A percentile compares a stretch with the other conserved stretches of the same genome.
Conservation (phyloP, 768 basidiomycete species). For the Boletus rubescentipes region DNA sequence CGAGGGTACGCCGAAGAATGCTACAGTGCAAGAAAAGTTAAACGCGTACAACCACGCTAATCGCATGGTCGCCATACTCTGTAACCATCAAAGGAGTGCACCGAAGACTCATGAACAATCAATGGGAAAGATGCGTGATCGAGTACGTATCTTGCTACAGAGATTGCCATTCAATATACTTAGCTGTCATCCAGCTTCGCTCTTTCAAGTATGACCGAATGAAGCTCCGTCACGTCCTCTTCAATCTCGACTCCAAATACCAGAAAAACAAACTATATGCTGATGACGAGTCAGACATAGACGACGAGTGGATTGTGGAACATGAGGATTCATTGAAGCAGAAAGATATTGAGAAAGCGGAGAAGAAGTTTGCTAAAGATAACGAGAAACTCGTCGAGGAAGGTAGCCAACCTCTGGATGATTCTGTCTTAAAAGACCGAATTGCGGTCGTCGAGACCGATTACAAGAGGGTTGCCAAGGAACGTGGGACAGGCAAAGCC, state of each 20-base stretch:
- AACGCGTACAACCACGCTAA: constrained; percentile 98
- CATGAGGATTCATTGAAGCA: constrained; percentile 77
- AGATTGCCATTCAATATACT: neutral
- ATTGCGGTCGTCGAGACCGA: constrained; percentile 73
- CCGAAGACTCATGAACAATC: constrained; percentile 91
- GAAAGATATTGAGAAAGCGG: constrained; percentile 84
- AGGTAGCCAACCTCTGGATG: constrained; percentile 55
- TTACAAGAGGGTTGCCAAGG: constrained; percentile 69
- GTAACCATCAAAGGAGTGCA: constrained; percentile 97
- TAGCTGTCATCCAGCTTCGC: constrained; percentile 57
- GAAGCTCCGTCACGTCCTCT: constrained; percentile 90
- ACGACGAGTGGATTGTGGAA: constrained; percentile 83
- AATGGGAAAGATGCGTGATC: constrained; percentile 93
- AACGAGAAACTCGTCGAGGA: constrained; percentile 84
- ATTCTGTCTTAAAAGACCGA: constrained; percentile 65
- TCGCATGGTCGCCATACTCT: constrained; percentile 93
- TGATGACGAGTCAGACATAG: constrained; percentile 89
- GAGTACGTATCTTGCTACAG: constrained; percentile 48
- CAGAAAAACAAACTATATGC: constrained; percentile 79
- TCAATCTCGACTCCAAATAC: constrained; percentile 72
- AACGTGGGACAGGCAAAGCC: constrained; percentile 77
- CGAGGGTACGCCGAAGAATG: constrained; percentile 62
- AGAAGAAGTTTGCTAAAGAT: constrained; percentile 95
- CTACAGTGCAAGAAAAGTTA: constrained; percentile 90
- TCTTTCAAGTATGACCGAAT: constrained; percentile 94